A percentile compares a stretch with the other conserved stretches of the same genome.
Evolutionary conservation across 2,329 filamentous ascomycete species (phyloP).

Genomic region (Penicillium polonicum): DNA sequence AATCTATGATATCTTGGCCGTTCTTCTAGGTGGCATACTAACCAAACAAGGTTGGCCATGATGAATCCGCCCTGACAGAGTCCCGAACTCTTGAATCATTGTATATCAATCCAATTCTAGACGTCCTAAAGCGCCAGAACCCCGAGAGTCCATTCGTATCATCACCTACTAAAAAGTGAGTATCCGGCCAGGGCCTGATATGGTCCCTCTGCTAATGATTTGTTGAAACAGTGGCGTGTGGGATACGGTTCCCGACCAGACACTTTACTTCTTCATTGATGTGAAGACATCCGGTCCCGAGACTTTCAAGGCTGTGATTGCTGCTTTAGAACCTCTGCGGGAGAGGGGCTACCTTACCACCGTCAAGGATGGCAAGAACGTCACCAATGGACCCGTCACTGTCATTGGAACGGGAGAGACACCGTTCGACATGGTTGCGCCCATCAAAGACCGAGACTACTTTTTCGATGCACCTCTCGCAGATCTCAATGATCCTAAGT

Average conservation of each 20-base stretch:
- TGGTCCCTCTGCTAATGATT: background rate
- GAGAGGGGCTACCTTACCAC: conserved; percentile 54
- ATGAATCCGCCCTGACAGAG: conserved; percentile 51
- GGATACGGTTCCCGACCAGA: conserved; percentile 56
- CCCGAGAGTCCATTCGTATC: conserved; percentile 52
- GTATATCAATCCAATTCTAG: conserved; percentile 60
- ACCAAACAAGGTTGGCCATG: conserved; percentile 54
- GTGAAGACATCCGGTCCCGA: conserved; percentile 58
- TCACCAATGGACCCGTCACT: conserved; percentile 56
- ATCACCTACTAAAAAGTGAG: conserved; percentile 50
- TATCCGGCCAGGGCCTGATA: background rate
- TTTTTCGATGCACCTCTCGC: conserved; percentile 62
- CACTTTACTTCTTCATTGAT: conserved; percentile 65
- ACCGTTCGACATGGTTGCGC: conserved; percentile 49
- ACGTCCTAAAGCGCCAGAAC: conserved; percentile 57
- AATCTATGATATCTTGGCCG: too few species aligned
- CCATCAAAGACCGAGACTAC: conserved; percentile 50
- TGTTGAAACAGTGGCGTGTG: conserved; percentile 52
- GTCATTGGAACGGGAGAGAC: conserved; percentile 63
- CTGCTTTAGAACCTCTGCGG: conserved; percentile 58
- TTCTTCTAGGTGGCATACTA: background rate
- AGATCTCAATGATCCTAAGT: conserved; percentile 41
- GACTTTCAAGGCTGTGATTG: conserved; percentile 57
- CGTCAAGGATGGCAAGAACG: conserved; percentile 46
- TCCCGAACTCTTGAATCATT: conserved; percentile 56